phyloP scores from a whole-genome alignment of 2,329 filamentous ascomycete genomes.

The Colletotrichum sp. region DNA sequence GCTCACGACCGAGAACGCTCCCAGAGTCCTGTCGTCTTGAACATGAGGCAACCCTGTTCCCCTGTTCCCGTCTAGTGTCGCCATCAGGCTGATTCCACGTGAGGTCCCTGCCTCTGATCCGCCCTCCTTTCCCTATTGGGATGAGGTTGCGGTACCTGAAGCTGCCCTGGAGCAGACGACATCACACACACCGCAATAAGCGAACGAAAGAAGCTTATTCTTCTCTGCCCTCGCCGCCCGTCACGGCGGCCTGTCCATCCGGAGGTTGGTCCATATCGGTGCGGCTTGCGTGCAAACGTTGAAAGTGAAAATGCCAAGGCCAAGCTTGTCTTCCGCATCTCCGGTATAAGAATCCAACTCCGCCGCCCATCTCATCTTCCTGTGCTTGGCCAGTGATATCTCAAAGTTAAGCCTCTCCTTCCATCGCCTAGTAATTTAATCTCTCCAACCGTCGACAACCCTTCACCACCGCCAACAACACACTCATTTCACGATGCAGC shows the following conservation, averaged over 20 bases:
- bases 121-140: conserved; percentile 7
- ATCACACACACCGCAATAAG: background rate
- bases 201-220: background rate
- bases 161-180: background rate
- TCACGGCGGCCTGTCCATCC: background rate
- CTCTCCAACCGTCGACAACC: background rate
- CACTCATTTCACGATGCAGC: background rate
- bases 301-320: background rate
- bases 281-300: background rate
- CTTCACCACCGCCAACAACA: background rate
- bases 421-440: background rate
- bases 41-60: background rate
- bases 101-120: background rate
- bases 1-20: background rate
- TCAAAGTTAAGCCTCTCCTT: background rate
- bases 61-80: background rate
- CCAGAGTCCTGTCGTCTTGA: background rate
- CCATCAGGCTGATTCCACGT: background rate
- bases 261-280: background rate
- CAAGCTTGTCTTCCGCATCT: background rate
- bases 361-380: background rate
- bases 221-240: background rate
- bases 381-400: background rate
- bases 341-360: conserved; percentile 4
- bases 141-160: conserved; percentile 19